Conservation (phyloP, 2,329 filamentous ascomycete species). For the Aspergillus thermomutatus region DNA sequence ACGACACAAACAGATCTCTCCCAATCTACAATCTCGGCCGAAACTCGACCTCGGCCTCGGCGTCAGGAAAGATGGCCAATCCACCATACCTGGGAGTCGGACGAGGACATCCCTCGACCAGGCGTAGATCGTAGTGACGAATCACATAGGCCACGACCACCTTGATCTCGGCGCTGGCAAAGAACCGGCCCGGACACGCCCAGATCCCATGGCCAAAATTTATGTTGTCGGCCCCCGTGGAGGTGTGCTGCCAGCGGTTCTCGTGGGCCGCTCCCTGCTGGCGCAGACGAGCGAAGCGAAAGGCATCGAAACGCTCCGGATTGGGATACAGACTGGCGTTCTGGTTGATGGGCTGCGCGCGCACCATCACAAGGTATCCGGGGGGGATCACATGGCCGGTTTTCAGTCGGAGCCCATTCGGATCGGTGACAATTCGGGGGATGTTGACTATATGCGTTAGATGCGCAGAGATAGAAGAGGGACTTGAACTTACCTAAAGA, state of each 20-base stretch:
- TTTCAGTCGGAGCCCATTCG: background rate
- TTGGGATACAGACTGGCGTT: background rate
- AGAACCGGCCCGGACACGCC: slow-evolving; percentile 28
- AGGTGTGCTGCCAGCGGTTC: background rate
- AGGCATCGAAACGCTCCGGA: background rate
- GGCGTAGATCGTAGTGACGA: background rate
- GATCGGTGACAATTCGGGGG: background rate
- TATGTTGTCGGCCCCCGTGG: background rate
- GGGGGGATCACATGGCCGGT: background rate
- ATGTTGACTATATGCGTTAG: background rate
- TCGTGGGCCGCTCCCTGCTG: background rate
- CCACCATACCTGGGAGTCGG: background rate
- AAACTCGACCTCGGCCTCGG: background rate
- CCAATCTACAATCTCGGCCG: background rate
- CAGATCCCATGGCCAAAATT: background rate
- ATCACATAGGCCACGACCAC: slow-evolving; percentile 5
- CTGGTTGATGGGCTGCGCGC: background rate
- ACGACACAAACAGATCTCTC: too few relatives aligned
- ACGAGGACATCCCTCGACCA: background rate
- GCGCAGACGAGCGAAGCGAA: background rate
- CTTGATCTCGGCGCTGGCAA: slow-evolving; percentile 24
- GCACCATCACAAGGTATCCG: background rate
- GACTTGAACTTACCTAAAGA: background rate
- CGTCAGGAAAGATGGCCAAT: background rate
- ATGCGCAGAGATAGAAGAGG: too few relatives aligned